Base-by-base conservation (phyloP, 805 yeast genomes). In the Saccharomyces kudriavzevii region DNA sequence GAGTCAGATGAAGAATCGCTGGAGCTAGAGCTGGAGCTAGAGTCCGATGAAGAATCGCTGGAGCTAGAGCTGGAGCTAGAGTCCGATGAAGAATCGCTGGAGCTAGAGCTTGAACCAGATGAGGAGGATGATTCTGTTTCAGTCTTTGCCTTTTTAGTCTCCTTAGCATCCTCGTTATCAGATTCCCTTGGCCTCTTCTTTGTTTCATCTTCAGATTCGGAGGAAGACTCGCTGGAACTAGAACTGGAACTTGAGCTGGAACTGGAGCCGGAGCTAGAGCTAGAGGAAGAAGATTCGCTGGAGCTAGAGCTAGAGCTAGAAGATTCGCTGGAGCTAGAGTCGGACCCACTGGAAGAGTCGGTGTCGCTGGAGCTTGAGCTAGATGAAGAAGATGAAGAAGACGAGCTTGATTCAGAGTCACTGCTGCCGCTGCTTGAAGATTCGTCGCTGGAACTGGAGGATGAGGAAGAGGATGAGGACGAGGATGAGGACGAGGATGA, bases 151-250 rank as follows among this genome's bases (percentile, higher is more conserved):
- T 35, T 35, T 17, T 35, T 35, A 35, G 43, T 35, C 10, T 35
- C 24, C 43, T 35, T 35, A 20, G 22, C 24, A 9, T 35, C 43
- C 17, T 35, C 43, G 11, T 17, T 35, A 17, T 35, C 43, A 9
- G 43, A 35, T 17, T 35, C 43, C 17, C 24, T 35, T 20, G 43
- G 4, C 17, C 43, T 35, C 24, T 35, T 35, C 43, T 35, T 35
- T 11, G 43, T 20, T 27, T 31, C 20, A 22, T 48, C 26, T 26
- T 49, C 40, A 22, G 60, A 52, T 13, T 47, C 84, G 2, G 84
- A 77, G 59, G 84, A 84, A 28, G 74, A 76, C 56, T 82, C 84
- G 49, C 29, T n/a, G 27, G 51, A 49, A 11, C 51, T 40, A 24
- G 58, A 55, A 22, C 50, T 47, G 4, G 58, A 55, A 27, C 50